Conservation (phyloP, 2,329 filamentous ascomycete species). For the Exophiala bonariae region DNA sequence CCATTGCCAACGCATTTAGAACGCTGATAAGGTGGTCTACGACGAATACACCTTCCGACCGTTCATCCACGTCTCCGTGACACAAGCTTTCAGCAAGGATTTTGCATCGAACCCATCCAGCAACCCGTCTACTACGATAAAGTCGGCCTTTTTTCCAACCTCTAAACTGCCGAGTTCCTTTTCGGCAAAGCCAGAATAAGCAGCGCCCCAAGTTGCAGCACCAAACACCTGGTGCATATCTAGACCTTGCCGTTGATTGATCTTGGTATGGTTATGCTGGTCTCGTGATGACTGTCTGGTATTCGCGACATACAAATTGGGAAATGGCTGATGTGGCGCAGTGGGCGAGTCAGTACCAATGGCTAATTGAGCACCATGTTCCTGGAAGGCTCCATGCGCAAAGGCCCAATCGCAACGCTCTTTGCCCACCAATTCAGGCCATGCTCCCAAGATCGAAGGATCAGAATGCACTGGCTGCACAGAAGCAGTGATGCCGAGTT, state of each 20-base stretch:
- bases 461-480: slow-evolving; percentile 40
- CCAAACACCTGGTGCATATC: slow-evolving; percentile 41
- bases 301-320: slow-evolving; percentile 50
- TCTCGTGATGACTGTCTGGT: slow-evolving; percentile 46
- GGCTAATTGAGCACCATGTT: slow-evolving; percentile 45
- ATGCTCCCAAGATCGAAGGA: slow-evolving; percentile 48
- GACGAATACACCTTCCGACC: slow-evolving; percentile 33
- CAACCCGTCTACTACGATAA: slow-evolving; percentile 38
- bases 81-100: slow-evolving; percentile 38
- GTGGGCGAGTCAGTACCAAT: slow-evolving; percentile 51
- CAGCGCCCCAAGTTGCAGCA: slow-evolving; percentile 46
- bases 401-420: slow-evolving; percentile 49
- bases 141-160: slow-evolving; percentile 42
- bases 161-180: slow-evolving; percentile 44
- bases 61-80: slow-evolving; percentile 47
- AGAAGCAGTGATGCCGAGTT: slow-evolving; percentile 45
- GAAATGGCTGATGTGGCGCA: slow-evolving; percentile 44
- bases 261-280: slow-evolving; percentile 35
- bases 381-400: slow-evolving; percentile 49
- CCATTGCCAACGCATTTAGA: no score
- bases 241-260: slow-evolving; percentile 44
- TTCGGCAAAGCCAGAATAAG: slow-evolving; percentile 46
- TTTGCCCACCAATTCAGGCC: slow-evolving; percentile 46
- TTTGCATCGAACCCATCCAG: slow-evolving; percentile 29
- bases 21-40: no score